Conservation (phyloP, 1,284 basidiomycete genomes). For the Austropuccinia psidii region DNA sequence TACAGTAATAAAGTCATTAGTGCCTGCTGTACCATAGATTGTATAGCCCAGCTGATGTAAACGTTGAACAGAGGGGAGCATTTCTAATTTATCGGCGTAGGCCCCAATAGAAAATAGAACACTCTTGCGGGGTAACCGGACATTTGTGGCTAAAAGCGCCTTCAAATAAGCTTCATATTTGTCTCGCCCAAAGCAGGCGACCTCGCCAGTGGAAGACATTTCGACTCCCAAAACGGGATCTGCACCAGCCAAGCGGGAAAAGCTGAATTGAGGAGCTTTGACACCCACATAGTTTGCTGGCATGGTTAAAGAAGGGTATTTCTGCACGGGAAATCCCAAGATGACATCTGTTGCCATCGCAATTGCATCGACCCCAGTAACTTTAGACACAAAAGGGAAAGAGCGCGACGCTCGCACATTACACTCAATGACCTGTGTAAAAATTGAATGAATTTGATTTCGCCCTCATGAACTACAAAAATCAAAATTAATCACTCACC, state of each 20-base stretch:
- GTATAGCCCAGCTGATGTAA: slow-evolving; percentile 89
- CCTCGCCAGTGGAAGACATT: slow-evolving; percentile 99
- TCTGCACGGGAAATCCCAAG: slow-evolving; percentile 76
- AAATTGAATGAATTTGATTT: background rate
- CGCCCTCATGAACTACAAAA: background rate
- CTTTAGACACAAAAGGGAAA: slow-evolving; percentile 98
- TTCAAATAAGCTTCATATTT: slow-evolving; percentile 99
- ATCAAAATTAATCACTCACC: background rate
- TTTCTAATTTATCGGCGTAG: slow-evolving; percentile 95
- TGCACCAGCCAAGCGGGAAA: slow-evolving; percentile 87
- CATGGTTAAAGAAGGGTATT: slow-evolving; percentile 68
- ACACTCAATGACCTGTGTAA: slow-evolving; percentile 89
- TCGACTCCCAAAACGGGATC: slow-evolving; percentile 98
- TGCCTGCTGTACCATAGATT: slow-evolving; percentile 93
- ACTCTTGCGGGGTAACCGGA: slow-evolving; percentile 88
- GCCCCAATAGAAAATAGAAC: slow-evolving; percentile 89
- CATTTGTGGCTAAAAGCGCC: slow-evolving; percentile 90
- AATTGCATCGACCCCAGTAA: slow-evolving; percentile 93
- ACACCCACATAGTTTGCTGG: slow-evolving; percentile 92
- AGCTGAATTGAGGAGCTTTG: slow-evolving; percentile 98
- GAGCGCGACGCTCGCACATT: slow-evolving; percentile 95
- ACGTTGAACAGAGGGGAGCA: slow-evolving; percentile 92
- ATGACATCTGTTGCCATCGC: slow-evolving; percentile 98
- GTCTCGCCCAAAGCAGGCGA: slow-evolving; percentile 94
- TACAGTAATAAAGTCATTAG: slow-evolving; percentile 86